phyloP scores from a whole-genome alignment of 164 flowering plant genomes.

The Vitis cinerea region DNA sequence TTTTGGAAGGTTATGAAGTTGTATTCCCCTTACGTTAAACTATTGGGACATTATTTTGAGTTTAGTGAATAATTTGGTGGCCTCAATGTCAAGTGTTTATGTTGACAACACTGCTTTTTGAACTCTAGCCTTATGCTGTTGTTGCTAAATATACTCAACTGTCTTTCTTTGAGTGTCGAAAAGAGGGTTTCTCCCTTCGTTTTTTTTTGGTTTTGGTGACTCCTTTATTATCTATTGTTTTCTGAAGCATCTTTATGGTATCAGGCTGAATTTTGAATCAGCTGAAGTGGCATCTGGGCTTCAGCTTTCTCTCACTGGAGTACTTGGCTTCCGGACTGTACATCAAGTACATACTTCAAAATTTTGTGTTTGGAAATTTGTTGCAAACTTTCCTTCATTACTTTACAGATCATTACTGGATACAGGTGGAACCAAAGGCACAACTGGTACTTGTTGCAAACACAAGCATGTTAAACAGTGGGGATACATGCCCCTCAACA shows the following conservation, averaged over 20 bases:
- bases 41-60: no score
- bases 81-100: no score
- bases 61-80: no score
- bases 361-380: background rate
- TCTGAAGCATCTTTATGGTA: constrained; percentile 8
- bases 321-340: constrained; percentile 75
- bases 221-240: background rate
- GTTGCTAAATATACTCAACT: background rate
- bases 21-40: no score
- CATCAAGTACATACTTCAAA: constrained; percentile 63
- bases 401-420: constrained; percentile 5
- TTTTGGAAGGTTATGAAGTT: no score
- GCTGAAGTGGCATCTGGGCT: constrained; percentile 69
- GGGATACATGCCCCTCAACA: constrained; percentile 9
- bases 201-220: background rate
- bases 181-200: no score
- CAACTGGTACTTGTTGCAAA: constrained; percentile 70
- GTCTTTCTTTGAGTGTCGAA: constrained; percentile 4
- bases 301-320: constrained; percentile 72
- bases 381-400: background rate
- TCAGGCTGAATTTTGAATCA: constrained; percentile 52
- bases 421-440: constrained; percentile 74
- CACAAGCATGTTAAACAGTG: constrained; percentile 20
- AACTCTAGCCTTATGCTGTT: no score
- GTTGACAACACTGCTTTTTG: no score